Percentiles rank a stretch among this genome's conserved stretches.
phyloP scores from a whole-genome alignment of 169 alveolate species.

The Plasmodium inui region DNA sequence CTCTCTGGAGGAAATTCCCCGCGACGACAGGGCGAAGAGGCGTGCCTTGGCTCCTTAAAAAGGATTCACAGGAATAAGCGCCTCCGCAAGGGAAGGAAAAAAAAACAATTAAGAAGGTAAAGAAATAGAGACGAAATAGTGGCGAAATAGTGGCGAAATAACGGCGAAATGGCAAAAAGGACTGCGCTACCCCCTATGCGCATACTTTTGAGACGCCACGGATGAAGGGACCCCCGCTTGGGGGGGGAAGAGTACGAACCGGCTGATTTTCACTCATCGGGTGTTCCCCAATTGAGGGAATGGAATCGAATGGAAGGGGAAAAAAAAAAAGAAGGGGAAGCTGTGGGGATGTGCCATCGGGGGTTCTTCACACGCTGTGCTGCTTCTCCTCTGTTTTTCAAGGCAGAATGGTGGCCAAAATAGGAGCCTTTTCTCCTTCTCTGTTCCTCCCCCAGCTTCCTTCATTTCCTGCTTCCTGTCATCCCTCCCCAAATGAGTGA shows the following conservation, averaged over 20 bases:
- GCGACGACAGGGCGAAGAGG: neutral
- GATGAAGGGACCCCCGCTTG: conserved; percentile 3
- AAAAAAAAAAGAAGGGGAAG: neutral
- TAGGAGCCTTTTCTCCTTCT: neutral
- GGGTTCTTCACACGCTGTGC: neutral
- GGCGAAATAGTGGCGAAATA: neutral
- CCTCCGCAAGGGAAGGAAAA: neutral
- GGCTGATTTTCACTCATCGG: neutral
- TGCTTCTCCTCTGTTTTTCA: neutral
- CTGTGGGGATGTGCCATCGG: neutral
- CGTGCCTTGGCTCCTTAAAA: neutral
- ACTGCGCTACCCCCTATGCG: neutral
- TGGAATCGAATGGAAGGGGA: neutral
- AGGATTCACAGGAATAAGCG: neutral
- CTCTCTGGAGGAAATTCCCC: neutral
- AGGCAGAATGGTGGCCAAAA: neutral
- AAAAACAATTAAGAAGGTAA: neutral
- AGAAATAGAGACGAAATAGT: neutral
- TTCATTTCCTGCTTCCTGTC: too few species aligned
- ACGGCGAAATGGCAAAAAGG: neutral
- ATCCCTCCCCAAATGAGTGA: neutral
- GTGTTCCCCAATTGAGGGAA: neutral
- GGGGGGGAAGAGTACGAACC: neutral
- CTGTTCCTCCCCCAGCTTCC: too few species aligned
- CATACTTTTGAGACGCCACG: neutral